Percentiles rank a stretch among this genome's conserved stretches.
Evolutionary conservation across 2,329 filamentous ascomycete genomes (phyloP).

Genomic region (Trichoderma sp.): DNA sequence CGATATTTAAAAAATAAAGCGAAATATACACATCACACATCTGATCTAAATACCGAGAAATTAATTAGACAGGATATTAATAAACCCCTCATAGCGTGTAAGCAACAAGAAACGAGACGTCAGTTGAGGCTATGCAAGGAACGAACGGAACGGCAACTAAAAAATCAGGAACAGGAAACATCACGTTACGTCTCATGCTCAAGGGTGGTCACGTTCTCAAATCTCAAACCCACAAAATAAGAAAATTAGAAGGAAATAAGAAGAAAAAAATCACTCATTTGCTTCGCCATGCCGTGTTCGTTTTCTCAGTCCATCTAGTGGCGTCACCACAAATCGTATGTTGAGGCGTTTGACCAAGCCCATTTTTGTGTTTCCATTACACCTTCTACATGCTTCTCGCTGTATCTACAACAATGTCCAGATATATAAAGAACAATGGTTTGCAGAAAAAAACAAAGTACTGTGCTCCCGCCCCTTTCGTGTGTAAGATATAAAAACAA

Average conservation of each 20-base stretch:
- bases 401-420: neutral
- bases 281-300: neutral
- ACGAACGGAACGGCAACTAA: neutral
- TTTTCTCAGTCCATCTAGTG: slow-evolving; percentile 6
- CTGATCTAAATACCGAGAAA: neutral
- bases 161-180: neutral
- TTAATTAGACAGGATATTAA: neutral
- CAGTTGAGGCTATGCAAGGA: neutral
- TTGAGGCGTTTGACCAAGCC: neutral
- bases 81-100: neutral
- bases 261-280: neutral
- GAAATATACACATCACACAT: neutral
- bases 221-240: neutral
- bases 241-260: neutral
- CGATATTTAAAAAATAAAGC: neutral
- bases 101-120: neutral
- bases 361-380: neutral
- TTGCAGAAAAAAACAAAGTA: neutral
- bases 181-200: slow-evolving; percentile 5
- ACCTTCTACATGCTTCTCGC: slow-evolving; percentile 9
- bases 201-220: neutral
- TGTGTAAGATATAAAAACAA: neutral
- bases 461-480: neutral
- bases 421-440: neutral
- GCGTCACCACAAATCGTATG: slow-evolving; percentile 10